phyloP scores from a whole-genome alignment of 2,329 filamentous ascomycete species.

The Neonectria coccinea region DNA sequence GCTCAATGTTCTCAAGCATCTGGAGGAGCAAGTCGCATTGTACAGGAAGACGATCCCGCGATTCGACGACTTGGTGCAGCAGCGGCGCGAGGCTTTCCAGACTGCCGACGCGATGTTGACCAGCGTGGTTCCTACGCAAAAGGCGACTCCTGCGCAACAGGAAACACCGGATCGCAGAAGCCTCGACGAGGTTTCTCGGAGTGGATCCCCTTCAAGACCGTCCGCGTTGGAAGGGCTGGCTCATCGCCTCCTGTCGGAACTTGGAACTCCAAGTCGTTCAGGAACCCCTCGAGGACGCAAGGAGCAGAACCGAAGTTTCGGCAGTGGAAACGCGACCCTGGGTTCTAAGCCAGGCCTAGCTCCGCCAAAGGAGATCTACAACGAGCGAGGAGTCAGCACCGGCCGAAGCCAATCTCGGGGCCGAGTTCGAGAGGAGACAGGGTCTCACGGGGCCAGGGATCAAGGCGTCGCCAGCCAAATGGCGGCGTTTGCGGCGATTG shows the following conservation, averaged over 20 bases:
- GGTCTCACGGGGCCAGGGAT: slow-evolving; percentile 49
- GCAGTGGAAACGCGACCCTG: slow-evolving; percentile 49
- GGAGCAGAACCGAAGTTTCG: slow-evolving; percentile 53
- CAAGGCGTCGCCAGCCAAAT: slow-evolving; percentile 61
- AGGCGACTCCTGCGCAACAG: slow-evolving; percentile 47
- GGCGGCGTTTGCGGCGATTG: slow-evolving; percentile 72
- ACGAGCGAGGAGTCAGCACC: slow-evolving; percentile 49
- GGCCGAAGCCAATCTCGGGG: slow-evolving; percentile 58
- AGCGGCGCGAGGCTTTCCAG: slow-evolving; percentile 72
- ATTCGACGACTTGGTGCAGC: slow-evolving; percentile 78
- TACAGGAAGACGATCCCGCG: slow-evolving; percentile 75
- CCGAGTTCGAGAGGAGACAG: slow-evolving; percentile 47
- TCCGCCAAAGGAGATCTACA: slow-evolving; percentile 58
- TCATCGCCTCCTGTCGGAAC: slow-evolving; percentile 71
- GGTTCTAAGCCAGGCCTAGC: slow-evolving; percentile 49
- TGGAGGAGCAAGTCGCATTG: slow-evolving; percentile 71
- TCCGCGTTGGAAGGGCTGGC: slow-evolving; percentile 71
- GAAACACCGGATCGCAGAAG: slow-evolving; percentile 57
- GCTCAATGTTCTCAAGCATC: slow-evolving; percentile 66
- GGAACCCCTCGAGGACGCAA: slow-evolving; percentile 63
- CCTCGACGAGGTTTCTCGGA: slow-evolving; percentile 58
- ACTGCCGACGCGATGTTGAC: slow-evolving; percentile 64
- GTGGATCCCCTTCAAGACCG: slow-evolving; percentile 64
- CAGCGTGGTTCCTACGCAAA: slow-evolving; percentile 48
- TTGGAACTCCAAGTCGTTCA: slow-evolving; percentile 65